These are phyloP conservation scores for Saccharomycopsis fodiens DNA, from an alignment of 805 yeast species.

Conservation along the genomic window DNA sequence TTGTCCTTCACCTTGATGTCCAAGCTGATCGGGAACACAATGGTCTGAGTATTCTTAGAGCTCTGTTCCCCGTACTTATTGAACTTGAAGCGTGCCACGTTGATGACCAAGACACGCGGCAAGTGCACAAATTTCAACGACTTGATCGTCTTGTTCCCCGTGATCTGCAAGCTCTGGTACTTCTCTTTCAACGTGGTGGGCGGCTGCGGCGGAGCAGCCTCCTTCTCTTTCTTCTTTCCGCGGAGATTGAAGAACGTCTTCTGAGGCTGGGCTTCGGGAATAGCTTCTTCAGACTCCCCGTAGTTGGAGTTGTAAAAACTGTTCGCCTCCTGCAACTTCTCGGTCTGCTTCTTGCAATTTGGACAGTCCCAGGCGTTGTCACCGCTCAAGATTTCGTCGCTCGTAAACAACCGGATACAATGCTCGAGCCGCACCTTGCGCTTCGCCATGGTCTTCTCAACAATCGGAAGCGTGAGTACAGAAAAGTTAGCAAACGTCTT, in stretches of 20 bases:
- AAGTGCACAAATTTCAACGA: slow-evolving; percentile 66
- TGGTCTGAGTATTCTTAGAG: slow-evolving; percentile 41
- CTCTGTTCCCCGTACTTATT: slow-evolving; percentile 35
- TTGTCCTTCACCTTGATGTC: slow-evolving; percentile 37
- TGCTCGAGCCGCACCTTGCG: slow-evolving; percentile 46
- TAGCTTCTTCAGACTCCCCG: background rate
- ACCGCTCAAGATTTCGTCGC: slow-evolving; percentile 56
- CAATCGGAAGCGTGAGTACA: slow-evolving; percentile 56
- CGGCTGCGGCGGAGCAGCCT: background rate
- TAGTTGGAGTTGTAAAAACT: slow-evolving; percentile 9
- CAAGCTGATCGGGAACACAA: slow-evolving; percentile 49
- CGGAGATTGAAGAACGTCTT: slow-evolving; percentile 10
- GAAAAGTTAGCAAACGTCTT: slow-evolving; percentile 55
- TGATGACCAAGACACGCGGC: slow-evolving; percentile 75
- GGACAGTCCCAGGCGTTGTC: slow-evolving; percentile 87
- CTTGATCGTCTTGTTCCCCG: slow-evolving; percentile 44
- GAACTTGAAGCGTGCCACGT: slow-evolving; percentile 69
- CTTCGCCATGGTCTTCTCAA: slow-evolving; percentile 29
- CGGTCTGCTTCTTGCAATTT: slow-evolving; percentile 39
- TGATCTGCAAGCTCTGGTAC: slow-evolving; percentile 17
- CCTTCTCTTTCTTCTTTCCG: slow-evolving; percentile 9
- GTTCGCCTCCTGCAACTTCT: slow-evolving; percentile 16
- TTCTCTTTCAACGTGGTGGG: slow-evolving; percentile 2
- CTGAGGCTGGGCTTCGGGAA: background rate
- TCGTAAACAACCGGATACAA: slow-evolving; percentile 53